These are phyloP conservation scores for Naganishia vaughanmartiniae DNA, from an alignment of 768 basidiomycete species.

Conservation along the genomic window DNA sequence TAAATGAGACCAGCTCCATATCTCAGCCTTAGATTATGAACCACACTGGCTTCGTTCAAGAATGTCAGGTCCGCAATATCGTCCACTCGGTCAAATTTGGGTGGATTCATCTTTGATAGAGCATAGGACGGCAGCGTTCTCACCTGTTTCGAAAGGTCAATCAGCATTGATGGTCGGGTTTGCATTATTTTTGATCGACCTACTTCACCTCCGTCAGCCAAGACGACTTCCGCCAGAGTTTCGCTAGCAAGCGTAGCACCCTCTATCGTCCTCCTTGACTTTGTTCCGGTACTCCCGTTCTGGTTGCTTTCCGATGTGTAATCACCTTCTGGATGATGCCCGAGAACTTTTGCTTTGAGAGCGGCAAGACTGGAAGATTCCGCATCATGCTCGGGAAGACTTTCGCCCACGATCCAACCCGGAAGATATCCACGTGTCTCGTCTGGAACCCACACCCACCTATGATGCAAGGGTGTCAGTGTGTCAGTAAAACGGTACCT, in stretches of 20 bases:
- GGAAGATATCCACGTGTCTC: conserved; percentile 87
- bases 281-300: neutral
- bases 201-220: conserved; percentile 81
- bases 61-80: conserved; percentile 98
- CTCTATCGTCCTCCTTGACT: conserved; percentile 1
- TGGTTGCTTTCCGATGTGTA: neutral
- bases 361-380: conserved; percentile 25
- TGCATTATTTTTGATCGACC: conserved; percentile 32
- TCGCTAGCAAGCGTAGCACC: conserved; percentile 24
- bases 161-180: neutral
- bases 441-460: conserved; percentile 93
- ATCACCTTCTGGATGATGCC: conserved; percentile 7
- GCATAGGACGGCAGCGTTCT: conserved; percentile 72
- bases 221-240: conserved; percentile 69
- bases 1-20: conserved; percentile 82
- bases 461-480: conserved; percentile 19
- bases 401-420: conserved; percentile 76
- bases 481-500: neutral
- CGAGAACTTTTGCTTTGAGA: neutral
- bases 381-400: conserved; percentile 58
- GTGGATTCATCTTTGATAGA: conserved; percentile 94
- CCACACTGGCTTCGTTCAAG: conserved; percentile 95
- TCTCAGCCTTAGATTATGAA: conserved; percentile 90
- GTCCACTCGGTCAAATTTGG: conserved; percentile 94
- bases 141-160: conserved; percentile 55